phyloP scores from a whole-genome alignment of 176 grass and related monocot genomes.

The Tillandsia fasciculata region DNA sequence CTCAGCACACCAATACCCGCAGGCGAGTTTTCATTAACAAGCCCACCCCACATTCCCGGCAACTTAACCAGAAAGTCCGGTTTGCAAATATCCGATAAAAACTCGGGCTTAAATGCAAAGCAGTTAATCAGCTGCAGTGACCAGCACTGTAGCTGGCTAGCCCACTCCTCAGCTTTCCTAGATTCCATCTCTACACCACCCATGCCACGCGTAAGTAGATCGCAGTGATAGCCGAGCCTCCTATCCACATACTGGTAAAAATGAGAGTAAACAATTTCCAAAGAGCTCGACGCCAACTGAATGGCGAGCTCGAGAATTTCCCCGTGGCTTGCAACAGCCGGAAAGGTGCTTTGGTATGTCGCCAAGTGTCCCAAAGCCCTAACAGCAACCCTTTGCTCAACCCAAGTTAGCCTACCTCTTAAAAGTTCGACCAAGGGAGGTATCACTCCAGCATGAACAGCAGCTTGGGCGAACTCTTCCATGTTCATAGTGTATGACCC shows the following conservation, averaged over 20 bases:
- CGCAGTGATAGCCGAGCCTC: constrained; percentile 85
- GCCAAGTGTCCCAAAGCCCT: constrained; percentile 94
- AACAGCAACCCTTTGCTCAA: constrained; percentile 95
- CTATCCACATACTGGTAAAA: constrained; percentile 89
- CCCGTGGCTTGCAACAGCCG: constrained; percentile 75
- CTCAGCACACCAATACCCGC: constrained; percentile 89
- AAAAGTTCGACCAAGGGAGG: constrained; percentile 92
- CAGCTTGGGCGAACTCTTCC: constrained; percentile 88
- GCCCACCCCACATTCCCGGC: constrained; percentile 97
- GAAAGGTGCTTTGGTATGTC: constrained; percentile 81
- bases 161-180: constrained; percentile 98
- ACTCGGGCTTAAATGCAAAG: constrained; percentile 96
- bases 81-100: constrained; percentile 90
- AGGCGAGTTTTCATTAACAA: constrained; percentile 97
- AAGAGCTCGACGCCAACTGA: constrained; percentile 83
- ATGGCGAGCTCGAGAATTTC: constrained; percentile 97
- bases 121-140: constrained; percentile 98
- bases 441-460: constrained; percentile 84
- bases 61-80: constrained; percentile 74
- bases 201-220: constrained; percentile 97
- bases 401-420: constrained; percentile 96
- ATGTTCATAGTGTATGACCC: constrained; percentile 99
- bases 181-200: constrained; percentile 97
- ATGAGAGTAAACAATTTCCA: constrained; percentile 98
- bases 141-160: constrained; percentile 98